These are phyloP conservation scores for Didymella exigua DNA, from an alignment of 2,329 filamentous ascomycete species.

Conservation along the genomic window DNA sequence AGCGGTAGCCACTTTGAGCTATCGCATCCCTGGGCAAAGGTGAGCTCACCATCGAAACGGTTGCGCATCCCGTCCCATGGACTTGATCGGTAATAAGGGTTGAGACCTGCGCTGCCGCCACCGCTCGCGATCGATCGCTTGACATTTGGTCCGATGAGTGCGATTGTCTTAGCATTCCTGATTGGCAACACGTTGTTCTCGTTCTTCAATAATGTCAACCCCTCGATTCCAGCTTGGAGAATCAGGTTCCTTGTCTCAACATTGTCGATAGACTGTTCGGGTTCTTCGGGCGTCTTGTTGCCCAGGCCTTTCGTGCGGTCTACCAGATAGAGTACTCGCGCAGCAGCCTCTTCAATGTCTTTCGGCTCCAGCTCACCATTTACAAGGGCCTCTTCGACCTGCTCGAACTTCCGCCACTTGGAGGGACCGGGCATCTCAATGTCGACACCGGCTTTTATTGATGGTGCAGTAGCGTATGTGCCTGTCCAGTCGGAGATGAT, in stretches of 20 bases:
- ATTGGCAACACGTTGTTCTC: slow-evolving; percentile 65
- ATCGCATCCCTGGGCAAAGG: slow-evolving; percentile 66
- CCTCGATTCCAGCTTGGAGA: slow-evolving; percentile 65
- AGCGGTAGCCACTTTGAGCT: slow-evolving; percentile 70
- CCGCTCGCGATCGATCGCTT: slow-evolving; percentile 71
- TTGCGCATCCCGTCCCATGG: slow-evolving; percentile 67
- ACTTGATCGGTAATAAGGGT: slow-evolving; percentile 70
- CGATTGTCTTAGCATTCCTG: slow-evolving; percentile 62
- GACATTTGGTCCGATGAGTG: slow-evolving; percentile 71
- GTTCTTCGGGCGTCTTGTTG: slow-evolving; percentile 62
- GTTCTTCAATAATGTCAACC: slow-evolving; percentile 69
- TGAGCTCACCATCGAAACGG: slow-evolving; percentile 60
- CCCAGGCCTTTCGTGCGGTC: slow-evolving; percentile 64
- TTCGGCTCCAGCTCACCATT: slow-evolving; percentile 54
- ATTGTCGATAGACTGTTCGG: slow-evolving; percentile 61
- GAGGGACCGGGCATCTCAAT: slow-evolving; percentile 51
- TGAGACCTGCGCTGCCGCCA: slow-evolving; percentile 70
- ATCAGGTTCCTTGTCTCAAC: slow-evolving; percentile 65
- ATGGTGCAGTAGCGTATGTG: slow-evolving; percentile 48
- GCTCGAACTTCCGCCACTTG: slow-evolving; percentile 48
- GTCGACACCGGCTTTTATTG: slow-evolving; percentile 48
- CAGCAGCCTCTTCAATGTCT: slow-evolving; percentile 52
- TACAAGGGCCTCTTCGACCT: slow-evolving; percentile 42
- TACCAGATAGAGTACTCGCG: slow-evolving; percentile 67
- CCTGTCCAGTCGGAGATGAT: slow-evolving; percentile 53